Evolutionary conservation across 495 filamentous ascomycete genomes (phyloP), one percentile per base, ranked within the genome.

Genomic region (Aspergillus hancockii): DNA sequence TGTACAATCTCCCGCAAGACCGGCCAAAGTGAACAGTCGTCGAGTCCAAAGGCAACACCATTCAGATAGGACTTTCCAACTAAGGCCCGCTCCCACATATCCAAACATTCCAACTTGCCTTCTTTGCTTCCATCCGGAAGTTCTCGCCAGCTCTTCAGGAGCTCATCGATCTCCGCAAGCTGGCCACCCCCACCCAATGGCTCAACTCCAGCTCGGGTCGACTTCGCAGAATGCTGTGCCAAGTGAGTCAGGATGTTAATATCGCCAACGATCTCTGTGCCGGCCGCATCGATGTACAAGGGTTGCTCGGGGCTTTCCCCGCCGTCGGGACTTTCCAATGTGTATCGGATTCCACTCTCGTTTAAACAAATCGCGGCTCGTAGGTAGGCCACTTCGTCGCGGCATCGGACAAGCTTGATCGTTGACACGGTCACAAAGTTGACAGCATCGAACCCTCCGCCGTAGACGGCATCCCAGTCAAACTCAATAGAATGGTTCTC

Each of bases 381-480:
- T 60, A 83, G 65, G 58, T 90, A 86, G 4, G 79, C 76, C 18
- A 90, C 67, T 0, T 59, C 43, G 50, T 90, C 83, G 0, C 72
- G 65, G 34, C 83, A 80, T 0, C 82, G 65, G 55, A 79, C 79
- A 7, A 91, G 67, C 34, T 80, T 77, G 12, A 81, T 76, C 12
- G 82, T 71, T 31, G 75, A 76, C 2, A 81, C 74, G 22, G 73
- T 78, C 8, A 79, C 71, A 65, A 89, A 83, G 63, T 98, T 91
- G 49, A 98, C 80, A 1, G 97, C 92, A 65, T 98, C 88, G 56
- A 92, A 97, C 1, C 94, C 94, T 0, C 57, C 58, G 1, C 93
- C 95, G 63, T 98, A 98, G 14, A 80, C 68, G 1, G 71, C 77
- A 21, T 87, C 79, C 95, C 94, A 97, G 64, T 92, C 84, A 63